Percentiles rank a stretch among this genome's conserved stretches.
These are phyloP conservation scores for Trichosporon inkin DNA, from an alignment of 1,284 basidiomycete genomes.

Conservation along the genomic window DNA sequence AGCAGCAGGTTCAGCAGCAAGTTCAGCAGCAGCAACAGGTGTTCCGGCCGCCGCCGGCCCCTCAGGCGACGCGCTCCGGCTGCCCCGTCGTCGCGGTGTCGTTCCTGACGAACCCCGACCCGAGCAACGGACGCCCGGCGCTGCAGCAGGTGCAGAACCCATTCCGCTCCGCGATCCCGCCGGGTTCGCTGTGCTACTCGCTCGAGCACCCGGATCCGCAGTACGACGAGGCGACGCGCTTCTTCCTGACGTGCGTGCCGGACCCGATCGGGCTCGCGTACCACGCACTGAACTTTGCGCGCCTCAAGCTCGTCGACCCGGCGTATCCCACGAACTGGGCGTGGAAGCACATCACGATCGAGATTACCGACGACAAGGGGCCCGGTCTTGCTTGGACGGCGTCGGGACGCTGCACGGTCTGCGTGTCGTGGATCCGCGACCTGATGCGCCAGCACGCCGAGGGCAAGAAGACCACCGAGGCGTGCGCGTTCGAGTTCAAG, in stretches of 20 bases:
- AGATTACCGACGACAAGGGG: conserved; percentile 28
- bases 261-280: conserved; percentile 34
- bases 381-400: conserved; percentile 32
- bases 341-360: conserved; percentile 34
- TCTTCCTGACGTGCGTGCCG: conserved; percentile 34
- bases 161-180: conserved; percentile 3
- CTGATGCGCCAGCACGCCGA: conserved; percentile 24
- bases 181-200: conserved; percentile 5
- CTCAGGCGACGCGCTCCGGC: neutral
- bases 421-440: conserved; percentile 29
- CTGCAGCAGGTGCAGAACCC: conserved; percentile 9
- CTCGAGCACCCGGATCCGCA: conserved; percentile 14
- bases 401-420: conserved; percentile 30
- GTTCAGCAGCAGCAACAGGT: neutral
- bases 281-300: conserved; percentile 29
- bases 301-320: conserved; percentile 9
- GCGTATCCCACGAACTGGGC: conserved; percentile 4
- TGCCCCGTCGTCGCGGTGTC: neutral
- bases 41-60: neutral
- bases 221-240: conserved; percentile 20
- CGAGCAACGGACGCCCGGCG: conserved; percentile 1
- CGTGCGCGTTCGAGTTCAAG: conserved; percentile 40
- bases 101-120: neutral
- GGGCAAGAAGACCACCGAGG: conserved; percentile 22
- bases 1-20: neutral